Base-by-base conservation (phyloP, 2,329 filamentous ascomycete species). In the Ophiostoma ulmi region DNA sequence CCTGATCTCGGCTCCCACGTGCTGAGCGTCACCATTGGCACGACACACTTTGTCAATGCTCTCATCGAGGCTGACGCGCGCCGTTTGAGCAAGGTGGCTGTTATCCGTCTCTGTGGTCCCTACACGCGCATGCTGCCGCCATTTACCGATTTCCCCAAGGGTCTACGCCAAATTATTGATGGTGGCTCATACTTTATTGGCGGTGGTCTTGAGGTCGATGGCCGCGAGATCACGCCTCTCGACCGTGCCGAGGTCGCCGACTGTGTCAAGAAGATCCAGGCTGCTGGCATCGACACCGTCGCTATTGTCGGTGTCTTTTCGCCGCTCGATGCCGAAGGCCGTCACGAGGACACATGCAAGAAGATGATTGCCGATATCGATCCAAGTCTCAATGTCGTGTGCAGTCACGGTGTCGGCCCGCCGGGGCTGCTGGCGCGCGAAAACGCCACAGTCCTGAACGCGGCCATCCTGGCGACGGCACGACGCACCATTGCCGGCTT, bases 281-380 rank as follows among this genome's bases (percentile, higher is more conserved):
- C 70, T 31, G 74, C 75, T n/a, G 73, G 76, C 3, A 66, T 79
- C 78, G 76, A 70, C n/a, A 81, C 81, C 48, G 79, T 89, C 2
- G 86, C 87, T 0, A 78, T 89, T 5, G 82, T 84, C 5, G 86
- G 86, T 1, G 82, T 88, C 11, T 88, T 86, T 76, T 86, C 84
- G 10, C 86, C 86, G 0, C 85, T 88, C 36, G 86, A 89, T 74
- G 81, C 83, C 13, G 74, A 81, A 4, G 82, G 83, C 74, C 77
- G 77, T 58, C 86, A 88, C 75, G 86, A 88, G 76, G 79, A 83
- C 58, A 77, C 79, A 3, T 85, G 84, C 4, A 79, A 80, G 4
- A 78, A 79, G 1, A 84, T 87, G 64, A 78, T 87, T 26, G 78
- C 80, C 35, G 77, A 80, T 6, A 83, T 84, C 72, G 76, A 85